Conservation (phyloP, 2,329 filamentous ascomycete genomes). For the Hirsutella rhossiliensis region DNA sequence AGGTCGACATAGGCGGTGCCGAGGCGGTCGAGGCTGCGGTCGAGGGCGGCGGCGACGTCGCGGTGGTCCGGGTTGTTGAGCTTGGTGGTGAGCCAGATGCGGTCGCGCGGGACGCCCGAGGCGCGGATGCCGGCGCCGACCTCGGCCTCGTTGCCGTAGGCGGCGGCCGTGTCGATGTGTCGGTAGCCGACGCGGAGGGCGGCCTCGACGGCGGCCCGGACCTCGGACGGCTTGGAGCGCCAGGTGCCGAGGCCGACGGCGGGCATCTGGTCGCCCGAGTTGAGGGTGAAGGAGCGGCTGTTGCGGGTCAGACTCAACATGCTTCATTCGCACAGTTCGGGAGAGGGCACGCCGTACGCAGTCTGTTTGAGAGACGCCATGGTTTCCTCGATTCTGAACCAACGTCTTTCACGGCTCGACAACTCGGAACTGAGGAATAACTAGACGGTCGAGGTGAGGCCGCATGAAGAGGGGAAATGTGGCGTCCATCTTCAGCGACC, state of each 20-base stretch:
- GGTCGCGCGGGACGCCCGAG: slow-evolving; percentile 49
- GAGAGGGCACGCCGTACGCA: not conserved
- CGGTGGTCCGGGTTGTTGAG: slow-evolving; percentile 72
- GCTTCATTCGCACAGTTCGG: not conserved
- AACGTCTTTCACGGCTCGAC: too few relatives aligned
- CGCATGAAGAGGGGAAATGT: too few relatives aligned
- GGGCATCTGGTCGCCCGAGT: slow-evolving; percentile 68
- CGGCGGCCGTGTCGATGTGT: slow-evolving; percentile 65
- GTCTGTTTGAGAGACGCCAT: slow-evolving; percentile 5
- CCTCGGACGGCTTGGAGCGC: slow-evolving; percentile 60
- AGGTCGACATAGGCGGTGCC: slow-evolving; percentile 56
- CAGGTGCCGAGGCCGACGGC: slow-evolving; percentile 68
- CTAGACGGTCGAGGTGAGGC: too few relatives aligned
- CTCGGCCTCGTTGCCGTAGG: slow-evolving; percentile 65
- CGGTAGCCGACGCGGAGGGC: slow-evolving; percentile 59
- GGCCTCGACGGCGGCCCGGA: slow-evolving; percentile 57
- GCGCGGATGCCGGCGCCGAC: slow-evolving; percentile 54
- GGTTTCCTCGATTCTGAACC: too few relatives aligned
- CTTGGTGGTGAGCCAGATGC: slow-evolving; percentile 71
- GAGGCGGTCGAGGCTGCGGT: slow-evolving; percentile 46
- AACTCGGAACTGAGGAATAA: too few relatives aligned
- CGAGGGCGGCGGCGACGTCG: slow-evolving; percentile 49
- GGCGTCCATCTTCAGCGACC: too few relatives aligned
- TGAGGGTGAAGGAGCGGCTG: slow-evolving; percentile 48
- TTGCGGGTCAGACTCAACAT: not conserved